phyloP scores from a whole-genome alignment of 1,139 yeast genomes.

The Ogataea hybrid region DNA sequence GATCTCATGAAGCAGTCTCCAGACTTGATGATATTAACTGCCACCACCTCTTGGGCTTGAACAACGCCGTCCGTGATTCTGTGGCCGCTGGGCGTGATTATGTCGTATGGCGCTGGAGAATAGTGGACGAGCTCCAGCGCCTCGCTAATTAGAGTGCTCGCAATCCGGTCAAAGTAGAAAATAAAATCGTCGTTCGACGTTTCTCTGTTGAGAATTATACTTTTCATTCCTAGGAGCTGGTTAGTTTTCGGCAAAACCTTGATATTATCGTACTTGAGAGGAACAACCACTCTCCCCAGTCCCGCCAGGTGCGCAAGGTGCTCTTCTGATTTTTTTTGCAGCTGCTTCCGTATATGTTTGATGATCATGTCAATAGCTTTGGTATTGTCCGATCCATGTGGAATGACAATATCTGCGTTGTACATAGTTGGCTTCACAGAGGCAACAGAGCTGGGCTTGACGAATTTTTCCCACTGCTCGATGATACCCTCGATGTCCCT shows the following conservation, averaged over 20 bases:
- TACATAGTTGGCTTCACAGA: conserved; percentile 76
- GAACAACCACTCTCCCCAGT: conserved; percentile 41
- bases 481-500: conserved; percentile 80
- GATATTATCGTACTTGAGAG: conserved; percentile 24
- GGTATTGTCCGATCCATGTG: conserved; percentile 80
- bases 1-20: conserved; percentile 91
- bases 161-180: conserved; percentile 80
- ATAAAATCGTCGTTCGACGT: conserved; percentile 75
- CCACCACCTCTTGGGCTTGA: conserved; percentile 52
- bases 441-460: conserved; percentile 86
- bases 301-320: conserved; percentile 61
- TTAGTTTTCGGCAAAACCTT: conserved; percentile 53
- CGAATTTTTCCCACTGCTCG: conserved; percentile 86
- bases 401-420: conserved; percentile 82
- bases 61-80: conserved; percentile 39
- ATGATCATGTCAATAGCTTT: conserved; percentile 80
- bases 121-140: conserved; percentile 55
- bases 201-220: conserved; percentile 56
- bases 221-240: conserved; percentile 70
- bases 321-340: conserved; percentile 57
- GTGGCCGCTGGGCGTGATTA: conserved; percentile 47
- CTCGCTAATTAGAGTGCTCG: conserved; percentile 61
- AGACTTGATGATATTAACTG: conserved; percentile 80
- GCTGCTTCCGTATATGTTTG: conserved; percentile 73
- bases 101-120: conserved; percentile 24